Conservation (phyloP, 352 stramenopile genomes). For the Globisporangium paddicum region DNA sequence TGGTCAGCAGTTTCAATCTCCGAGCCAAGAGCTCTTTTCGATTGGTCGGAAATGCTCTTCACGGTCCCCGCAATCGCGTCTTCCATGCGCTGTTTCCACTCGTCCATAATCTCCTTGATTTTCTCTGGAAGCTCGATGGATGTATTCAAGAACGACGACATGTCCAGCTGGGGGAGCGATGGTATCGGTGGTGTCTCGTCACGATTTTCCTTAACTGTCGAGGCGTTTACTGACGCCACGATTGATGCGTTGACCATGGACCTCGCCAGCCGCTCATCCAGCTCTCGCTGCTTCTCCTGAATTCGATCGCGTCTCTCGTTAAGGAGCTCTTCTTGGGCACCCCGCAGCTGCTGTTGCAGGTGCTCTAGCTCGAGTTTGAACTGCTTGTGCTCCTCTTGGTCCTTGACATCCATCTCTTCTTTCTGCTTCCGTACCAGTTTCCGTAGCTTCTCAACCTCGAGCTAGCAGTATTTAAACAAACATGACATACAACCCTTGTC, state of each 20-base stretch:
- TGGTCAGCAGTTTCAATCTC: neutral
- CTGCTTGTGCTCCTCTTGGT: constrained; percentile 21
- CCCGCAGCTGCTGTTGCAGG: constrained; percentile 35
- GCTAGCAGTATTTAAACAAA: neutral
- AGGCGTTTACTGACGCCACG: too few relatives aligned
- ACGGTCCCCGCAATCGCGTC: constrained; percentile 23
- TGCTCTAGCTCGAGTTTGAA: constrained; percentile 32
- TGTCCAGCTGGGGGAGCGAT: constrained; percentile 16
- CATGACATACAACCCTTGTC: too few relatives aligned
- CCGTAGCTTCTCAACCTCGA: constrained; percentile 65
- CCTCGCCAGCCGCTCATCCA: constrained; percentile 39
- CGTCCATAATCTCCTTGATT: constrained; percentile 51
- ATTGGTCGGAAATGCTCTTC: constrained; percentile 14
- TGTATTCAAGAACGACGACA: constrained; percentile 53
- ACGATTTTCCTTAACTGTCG: too few relatives aligned
- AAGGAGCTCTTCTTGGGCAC: constrained; percentile 50
- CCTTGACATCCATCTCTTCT: constrained; percentile 32
- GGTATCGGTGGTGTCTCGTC: neutral
- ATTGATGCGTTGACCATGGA: constrained; percentile 1
- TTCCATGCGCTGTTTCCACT: constrained; percentile 61
- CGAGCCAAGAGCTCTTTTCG: constrained; percentile 5
- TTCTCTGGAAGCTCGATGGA: constrained; percentile 48
- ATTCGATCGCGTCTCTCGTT: constrained; percentile 48
- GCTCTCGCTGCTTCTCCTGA: constrained; percentile 50
- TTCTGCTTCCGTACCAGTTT: constrained; percentile 46